Base-by-base conservation (phyloP, 2,329 filamentous ascomycete species). In the Aciculosporium take region DNA sequence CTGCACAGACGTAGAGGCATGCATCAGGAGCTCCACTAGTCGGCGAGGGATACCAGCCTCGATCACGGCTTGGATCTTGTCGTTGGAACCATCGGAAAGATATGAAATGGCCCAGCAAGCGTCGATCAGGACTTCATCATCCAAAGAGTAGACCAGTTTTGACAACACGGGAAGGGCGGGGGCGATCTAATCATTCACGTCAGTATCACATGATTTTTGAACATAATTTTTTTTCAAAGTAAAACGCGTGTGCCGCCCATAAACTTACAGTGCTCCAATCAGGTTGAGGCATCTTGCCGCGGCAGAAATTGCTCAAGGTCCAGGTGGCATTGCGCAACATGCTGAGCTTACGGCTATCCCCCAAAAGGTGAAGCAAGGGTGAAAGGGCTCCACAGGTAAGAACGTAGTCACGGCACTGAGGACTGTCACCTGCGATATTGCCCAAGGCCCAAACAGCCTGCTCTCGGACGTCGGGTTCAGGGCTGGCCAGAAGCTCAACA, bases 21-120 rank as follows among this genome's bases (percentile, higher is more conserved):
- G 91, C 83, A 95, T 95, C 49, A 98, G 76, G 42, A 98, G 76
- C 71, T 98, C 91, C 4, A 98, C 91, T 7, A 98, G 78, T 48
- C 91, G 83, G 50, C 91, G 88, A 47, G 91, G 91, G 48, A 98
- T 98, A 51, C 91, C 89, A 34, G 89, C 91, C 68, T 98, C 91
- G 55, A 98, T 96, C 42, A 98, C 91, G 36, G 91, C 89, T 66
- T 98, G 91, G 49, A 98, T 98, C 72, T 98, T 98, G 59, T 98
- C 91, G 62, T 98, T 98, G 55, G 88, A 85, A 33, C 91, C 91
- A 63, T 98, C 91, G 3, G 91, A 96, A 17, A 98, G 78, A 60
- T 98, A 98, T 1, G 89, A 96, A 57, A 98, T 96, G 47, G 91
- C 91, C 91, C 91, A 98, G 79, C 91, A 98, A 45, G 91, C 91